phyloP scores from a whole-genome alignment of 2,329 filamentous ascomycete genomes.

The Ophiosphaerella herpotricha region DNA sequence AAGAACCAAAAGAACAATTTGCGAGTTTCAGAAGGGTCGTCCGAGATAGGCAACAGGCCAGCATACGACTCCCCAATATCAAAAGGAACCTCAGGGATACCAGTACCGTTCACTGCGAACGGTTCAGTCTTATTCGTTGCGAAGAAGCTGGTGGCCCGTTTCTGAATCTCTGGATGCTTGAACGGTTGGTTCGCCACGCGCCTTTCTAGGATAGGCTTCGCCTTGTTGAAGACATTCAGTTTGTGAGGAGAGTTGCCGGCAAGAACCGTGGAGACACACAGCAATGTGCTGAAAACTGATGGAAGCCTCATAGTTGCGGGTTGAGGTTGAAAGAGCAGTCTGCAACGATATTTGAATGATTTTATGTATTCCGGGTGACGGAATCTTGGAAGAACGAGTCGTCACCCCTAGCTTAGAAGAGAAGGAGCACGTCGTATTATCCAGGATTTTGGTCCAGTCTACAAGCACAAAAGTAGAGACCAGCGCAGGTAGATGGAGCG shows the following conservation, averaged over 20 bases:
- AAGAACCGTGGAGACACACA: slow-evolving; percentile 37
- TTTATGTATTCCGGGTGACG: slow-evolving; percentile 5
- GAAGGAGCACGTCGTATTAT: slow-evolving; percentile 14
- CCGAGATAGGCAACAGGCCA: slow-evolving; percentile 64
- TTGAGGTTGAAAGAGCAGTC: slow-evolving; percentile 8
- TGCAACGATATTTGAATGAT: slow-evolving; percentile 24
- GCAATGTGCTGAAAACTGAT: slow-evolving; percentile 28
- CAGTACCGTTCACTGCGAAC: slow-evolving; percentile 67
- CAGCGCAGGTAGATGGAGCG: slow-evolving; percentile 8
- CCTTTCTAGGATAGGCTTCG: slow-evolving; percentile 33
- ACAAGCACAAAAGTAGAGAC: slow-evolving; percentile 1
- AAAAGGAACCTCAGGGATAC: slow-evolving; percentile 70
- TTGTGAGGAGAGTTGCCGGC: slow-evolving; percentile 34
- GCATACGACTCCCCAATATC: slow-evolving; percentile 70
- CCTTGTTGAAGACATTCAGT: slow-evolving; percentile 33
- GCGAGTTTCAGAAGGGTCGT: slow-evolving; percentile 53
- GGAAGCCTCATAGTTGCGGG: slow-evolving; percentile 39
- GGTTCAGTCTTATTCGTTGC: slow-evolving; percentile 44
- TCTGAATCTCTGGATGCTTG: slow-evolving; percentile 39
- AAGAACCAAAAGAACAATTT: slow-evolving; percentile 70
- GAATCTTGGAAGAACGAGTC: slow-evolving; percentile 9
- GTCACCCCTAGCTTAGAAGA: slow-evolving; percentile 21
- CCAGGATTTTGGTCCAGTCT: slow-evolving; percentile 1
- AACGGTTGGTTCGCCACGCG: slow-evolving; percentile 33
- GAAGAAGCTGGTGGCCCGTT: slow-evolving; percentile 37